Evolutionary conservation across 495 filamentous ascomycete genomes (phyloP), one percentile per base, ranked within the genome.

Genomic region (Annulohypoxylon bovei): DNA sequence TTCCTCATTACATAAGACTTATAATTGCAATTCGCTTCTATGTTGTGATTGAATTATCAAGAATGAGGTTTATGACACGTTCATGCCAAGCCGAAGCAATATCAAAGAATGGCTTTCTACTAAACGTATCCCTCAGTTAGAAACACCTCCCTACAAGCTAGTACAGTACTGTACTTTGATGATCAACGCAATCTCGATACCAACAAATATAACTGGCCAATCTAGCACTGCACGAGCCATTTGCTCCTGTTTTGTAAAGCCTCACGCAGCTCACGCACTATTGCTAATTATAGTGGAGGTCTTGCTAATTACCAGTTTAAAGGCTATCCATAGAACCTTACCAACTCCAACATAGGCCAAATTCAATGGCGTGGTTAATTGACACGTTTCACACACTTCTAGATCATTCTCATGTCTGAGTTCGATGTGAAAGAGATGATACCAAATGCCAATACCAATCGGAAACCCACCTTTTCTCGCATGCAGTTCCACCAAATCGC

Each of bases 371-470:
- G 20, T 22, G 20, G 12, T 40, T 28, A 37, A 27, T 37, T 25
- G 32, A 57, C 54, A 57, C 54, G 54, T 57, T 57, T 57, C 54
- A 57, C 22, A 12, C 35, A 23, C 33, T 37, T 30, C 20, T 33
- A 23, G 20, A 33, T 23, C 25, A 25, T 22, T n/a, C 16, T 40
- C 39, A 42, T 42, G 7, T 57, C 54, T 16, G 23, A 57, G 16
- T 57, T 42, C 35, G 23, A 40, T n/a, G 20, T 57, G 4, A 39
- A 11, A 57, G 11, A 40, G 5, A 27, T 57, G 16, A 7, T 25
- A 28, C 23, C 54, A 42, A 16, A 25, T 16, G 8, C 52, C 32
- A 20, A 42, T 57, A 22, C 33, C 54, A 40, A 57, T 53, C 49
- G 18, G 28, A 25, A 20, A 6, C 20, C 49, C n/a, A 53, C 49